These are phyloP conservation scores for Tuctoria greenei DNA, from an alignment of 176 grass and related monocot genomes.

Conservation along the genomic window DNA sequence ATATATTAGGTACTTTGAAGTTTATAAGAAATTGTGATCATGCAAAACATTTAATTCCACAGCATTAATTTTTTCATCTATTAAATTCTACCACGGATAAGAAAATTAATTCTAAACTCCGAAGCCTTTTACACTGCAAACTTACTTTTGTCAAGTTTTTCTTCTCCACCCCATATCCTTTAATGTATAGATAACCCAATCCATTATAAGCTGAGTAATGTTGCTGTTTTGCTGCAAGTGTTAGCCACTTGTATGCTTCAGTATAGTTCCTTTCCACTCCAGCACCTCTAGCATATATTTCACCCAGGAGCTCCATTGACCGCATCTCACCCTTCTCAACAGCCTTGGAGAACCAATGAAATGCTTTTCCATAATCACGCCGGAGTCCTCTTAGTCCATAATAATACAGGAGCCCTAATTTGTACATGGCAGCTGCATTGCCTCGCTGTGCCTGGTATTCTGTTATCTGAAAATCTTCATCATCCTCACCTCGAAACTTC, in stretches of 20 bases:
- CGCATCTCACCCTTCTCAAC: conserved; percentile 79
- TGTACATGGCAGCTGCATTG: conserved; percentile 74
- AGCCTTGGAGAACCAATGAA: conserved; percentile 84
- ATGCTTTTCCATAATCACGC: conserved; percentile 73
- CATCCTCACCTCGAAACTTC: conserved; percentile 87
- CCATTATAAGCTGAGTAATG: conserved; percentile 98
- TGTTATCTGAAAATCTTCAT: conserved; percentile 94
- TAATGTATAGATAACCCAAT: conserved; percentile 93
- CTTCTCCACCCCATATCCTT: conserved; percentile 93
- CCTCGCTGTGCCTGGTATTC: conserved; percentile 94
- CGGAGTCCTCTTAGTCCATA: conserved; percentile 89
- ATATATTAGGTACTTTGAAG: neutral
- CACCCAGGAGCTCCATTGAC: conserved; percentile 81
- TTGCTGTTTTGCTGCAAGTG: conserved; percentile 75
- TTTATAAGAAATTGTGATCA: conserved; percentile 2
- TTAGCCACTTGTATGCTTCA: conserved; percentile 82
- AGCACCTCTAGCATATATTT: conserved; percentile 94
- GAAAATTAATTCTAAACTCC: too few species aligned
- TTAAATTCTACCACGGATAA: neutral
- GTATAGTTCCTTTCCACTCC: conserved; percentile 92
- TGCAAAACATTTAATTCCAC: conserved; percentile 6
- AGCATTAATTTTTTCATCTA: neutral
- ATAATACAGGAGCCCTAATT: conserved; percentile 92
- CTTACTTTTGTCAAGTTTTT: conserved; percentile 89
- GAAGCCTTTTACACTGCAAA: conserved; percentile 25